phyloP scores from a whole-genome alignment of 1,284 basidiomycete genomes.

The Pyrrhoderma lamaoense region DNA sequence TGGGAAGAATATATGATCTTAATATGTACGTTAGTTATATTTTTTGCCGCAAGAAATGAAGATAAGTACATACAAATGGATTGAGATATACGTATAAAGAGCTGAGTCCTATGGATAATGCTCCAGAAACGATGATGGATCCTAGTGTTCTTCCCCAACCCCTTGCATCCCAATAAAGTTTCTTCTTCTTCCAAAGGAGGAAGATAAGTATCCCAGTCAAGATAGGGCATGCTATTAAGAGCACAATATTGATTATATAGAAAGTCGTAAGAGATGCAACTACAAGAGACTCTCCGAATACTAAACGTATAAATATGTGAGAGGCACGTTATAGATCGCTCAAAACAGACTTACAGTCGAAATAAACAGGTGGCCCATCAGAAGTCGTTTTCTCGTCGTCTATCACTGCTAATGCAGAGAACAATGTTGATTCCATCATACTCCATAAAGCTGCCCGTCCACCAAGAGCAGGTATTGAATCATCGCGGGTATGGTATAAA shows the following conservation, averaged over 20 bases:
- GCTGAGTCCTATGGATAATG: constrained; percentile 41
- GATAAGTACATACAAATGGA: not conserved
- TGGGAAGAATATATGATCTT: constrained; percentile 52
- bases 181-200: constrained; percentile 23
- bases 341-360: constrained; percentile 50
- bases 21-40: not conserved
- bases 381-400: constrained; percentile 32
- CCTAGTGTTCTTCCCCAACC: constrained; percentile 53
- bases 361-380: constrained; percentile 48
- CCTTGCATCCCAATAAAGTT: constrained; percentile 29
- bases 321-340: not conserved
- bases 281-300: constrained; percentile 51
- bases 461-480: constrained; percentile 47
- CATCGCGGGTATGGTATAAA: constrained; percentile 63
- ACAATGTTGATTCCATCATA: constrained; percentile 61
- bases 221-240: constrained; percentile 57
- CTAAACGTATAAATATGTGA: constrained; percentile 29
- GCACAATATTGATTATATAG: constrained; percentile 48
- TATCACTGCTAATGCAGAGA: constrained; percentile 47
- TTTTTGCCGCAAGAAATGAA: not conserved
- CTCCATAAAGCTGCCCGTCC: constrained; percentile 55
- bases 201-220: constrained; percentile 39
- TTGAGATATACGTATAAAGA: constrained; percentile 42
- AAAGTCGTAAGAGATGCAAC: constrained; percentile 46
- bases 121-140: constrained; percentile 39